Evolutionary conservation across 352 stramenopile genomes (phyloP).

Genomic region (Thraustochytrium sp.): DNA sequence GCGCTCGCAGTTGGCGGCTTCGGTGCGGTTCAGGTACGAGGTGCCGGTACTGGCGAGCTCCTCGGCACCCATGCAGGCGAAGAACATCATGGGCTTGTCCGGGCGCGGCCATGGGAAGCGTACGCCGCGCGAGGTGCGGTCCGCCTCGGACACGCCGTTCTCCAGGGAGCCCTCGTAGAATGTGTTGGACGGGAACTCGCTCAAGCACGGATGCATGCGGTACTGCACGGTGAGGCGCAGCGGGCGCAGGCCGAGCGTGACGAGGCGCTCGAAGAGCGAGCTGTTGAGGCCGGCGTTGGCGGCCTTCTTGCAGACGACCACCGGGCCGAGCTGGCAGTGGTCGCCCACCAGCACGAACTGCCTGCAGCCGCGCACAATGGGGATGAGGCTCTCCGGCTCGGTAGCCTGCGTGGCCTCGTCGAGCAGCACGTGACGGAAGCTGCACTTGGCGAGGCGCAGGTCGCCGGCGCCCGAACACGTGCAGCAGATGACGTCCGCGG

Average conservation of each 20-base stretch:
- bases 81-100: constrained; percentile 96
- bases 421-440: constrained; percentile 97
- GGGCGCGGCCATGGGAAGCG: constrained; percentile 95
- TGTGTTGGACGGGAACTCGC: constrained; percentile 97
- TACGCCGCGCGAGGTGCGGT: constrained; percentile 69
- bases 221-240: constrained; percentile 98
- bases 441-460: constrained; percentile 92
- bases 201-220: constrained; percentile 97
- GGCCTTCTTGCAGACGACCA: constrained; percentile 98
- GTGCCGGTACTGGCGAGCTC: constrained; percentile 95
- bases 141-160: constrained; percentile 92
- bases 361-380: constrained; percentile 95
- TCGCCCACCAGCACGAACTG: constrained; percentile 99
- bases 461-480: constrained; percentile 97
- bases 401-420: constrained; percentile 99
- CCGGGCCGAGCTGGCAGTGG: constrained; percentile 92
- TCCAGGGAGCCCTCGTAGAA: constrained; percentile 99
- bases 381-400: constrained; percentile 97
- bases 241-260: constrained; percentile 87
- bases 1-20: constrained; percentile 96
- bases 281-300: constrained; percentile 92
- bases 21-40: constrained; percentile 96
- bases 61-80: constrained; percentile 89
- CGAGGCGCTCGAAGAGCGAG: constrained; percentile 94
- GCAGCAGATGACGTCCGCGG: constrained; percentile 97